Base-by-base conservation (phyloP, 164 flowering plant genomes). In the Piper betle region DNA sequence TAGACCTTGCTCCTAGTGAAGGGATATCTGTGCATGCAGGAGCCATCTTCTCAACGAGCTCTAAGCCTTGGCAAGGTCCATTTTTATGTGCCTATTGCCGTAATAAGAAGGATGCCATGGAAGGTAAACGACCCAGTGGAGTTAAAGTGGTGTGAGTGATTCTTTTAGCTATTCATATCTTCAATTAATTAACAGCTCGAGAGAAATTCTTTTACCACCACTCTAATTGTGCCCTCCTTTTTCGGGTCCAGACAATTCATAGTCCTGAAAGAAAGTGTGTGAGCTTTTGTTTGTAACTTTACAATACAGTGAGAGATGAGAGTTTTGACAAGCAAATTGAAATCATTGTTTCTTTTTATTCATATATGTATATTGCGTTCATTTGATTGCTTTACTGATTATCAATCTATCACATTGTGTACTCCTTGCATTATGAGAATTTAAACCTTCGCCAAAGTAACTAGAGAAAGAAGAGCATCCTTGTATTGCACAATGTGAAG, bases 31-130 rank as follows among this genome's bases (percentile, higher is more conserved):
- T 87, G 55, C 88, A 87, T 64, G 88, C 97, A 43, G 97, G 97
- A 63, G 75, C 84, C 62, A 82, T 90, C 69, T 90, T 90, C 81
- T 87, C 97, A 33, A 82, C 81, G 52, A 82, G 87, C 68, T 72
- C 88, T 57, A 90, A 78, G 67, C 92, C 97, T 2, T 90, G 97
- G 97, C 82, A 90, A 75, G 97, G 97, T 37, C 97, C 97, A 37
- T 91, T 91, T 65, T 87, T 91, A 3, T 87, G 93, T 62, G 75
- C 75, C 1, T 84, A 73, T 56, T 84, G 89, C 60, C 80, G 87
- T 4, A 75, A 81, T 57, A 84, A 86, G 77, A 82, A 86, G 74
- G 93, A 86, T 38, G 93, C 89, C 60, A 84, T 82, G 87, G 93
- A 86, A 81, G 88, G 88, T 59, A 86, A 84, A 62, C 84, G 85